A percentile compares a stretch with the other conserved stretches of the same genome.
phyloP scores from a whole-genome alignment of 2,329 filamentous ascomycete species.

The Graphilbum fragrans region DNA sequence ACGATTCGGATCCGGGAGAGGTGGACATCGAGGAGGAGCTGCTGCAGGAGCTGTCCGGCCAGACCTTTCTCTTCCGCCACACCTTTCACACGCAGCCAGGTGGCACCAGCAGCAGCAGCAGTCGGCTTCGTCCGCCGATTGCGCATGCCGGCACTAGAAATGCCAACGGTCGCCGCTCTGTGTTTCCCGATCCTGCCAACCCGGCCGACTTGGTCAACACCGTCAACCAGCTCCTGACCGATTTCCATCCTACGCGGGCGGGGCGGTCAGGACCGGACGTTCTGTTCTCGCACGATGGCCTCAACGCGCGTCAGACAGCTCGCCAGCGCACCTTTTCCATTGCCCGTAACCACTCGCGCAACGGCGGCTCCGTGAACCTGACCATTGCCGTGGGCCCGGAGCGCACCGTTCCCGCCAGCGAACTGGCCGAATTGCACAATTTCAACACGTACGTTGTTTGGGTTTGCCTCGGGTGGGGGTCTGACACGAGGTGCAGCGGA shows the following conservation, averaged over 20 bases:
- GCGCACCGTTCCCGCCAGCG: slow-evolving; percentile 9
- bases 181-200: slow-evolving; percentile 12
- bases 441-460: slow-evolving; percentile 35
- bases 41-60: slow-evolving; percentile 21
- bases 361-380: slow-evolving; percentile 31
- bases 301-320: too few species aligned
- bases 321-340: neutral
- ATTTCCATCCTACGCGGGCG: slow-evolving; percentile 16
- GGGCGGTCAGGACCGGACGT: slow-evolving; percentile 7
- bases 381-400: slow-evolving; percentile 32
- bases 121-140: neutral
- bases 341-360: neutral
- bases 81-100: neutral
- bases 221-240: slow-evolving; percentile 28
- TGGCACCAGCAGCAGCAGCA: neutral
- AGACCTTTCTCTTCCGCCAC: slow-evolving; percentile 25
- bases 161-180: slow-evolving; percentile 1
- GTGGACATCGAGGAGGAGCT: slow-evolving; percentile 43
- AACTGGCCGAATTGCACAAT: slow-evolving; percentile 8
- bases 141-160: neutral
- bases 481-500: too few species aligned
- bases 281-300: slow-evolving; percentile 3
- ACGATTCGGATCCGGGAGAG: slow-evolving; percentile 46
- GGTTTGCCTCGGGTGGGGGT: slow-evolving; percentile 1
- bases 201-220: slow-evolving; percentile 26